Base-by-base conservation (phyloP, 2,329 filamentous ascomycete genomes). In the Hawksworthiomyces lignivorus region DNA sequence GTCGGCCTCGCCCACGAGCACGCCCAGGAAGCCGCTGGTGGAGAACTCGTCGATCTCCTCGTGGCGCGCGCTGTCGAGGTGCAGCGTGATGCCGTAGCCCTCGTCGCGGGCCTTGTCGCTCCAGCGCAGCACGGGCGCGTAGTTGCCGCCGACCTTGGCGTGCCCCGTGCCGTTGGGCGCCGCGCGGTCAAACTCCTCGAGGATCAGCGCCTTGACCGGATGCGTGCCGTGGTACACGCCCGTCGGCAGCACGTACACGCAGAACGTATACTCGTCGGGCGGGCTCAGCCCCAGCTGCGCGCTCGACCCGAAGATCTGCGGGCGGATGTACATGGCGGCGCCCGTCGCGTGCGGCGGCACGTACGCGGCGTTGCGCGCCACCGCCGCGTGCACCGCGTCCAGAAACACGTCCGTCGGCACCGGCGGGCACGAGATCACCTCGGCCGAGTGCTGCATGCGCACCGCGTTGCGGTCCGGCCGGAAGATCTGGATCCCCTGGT, bases 141-240 rank as follows among this genome's bases (percentile, higher is more conserved):
- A 97, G 67, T 97, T 97, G 12, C 90, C 92, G 20, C 92, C 90
- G 4, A 97, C 75, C 67, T 97, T 97, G n/a, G 87, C 90, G 48
- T 79, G 82, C 0, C 90, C 90, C 0, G 86, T 94, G 1, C 90
- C 90, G 54, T 88, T 79, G 1, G 92, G 90, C n/a, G 90, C 90
- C 0, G 89, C 78, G 22, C 90, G 85, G 62, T 97, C 90, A 59
- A 97, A 97, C 22, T 92, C 83, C 56, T 97, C 90, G 3, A 97
- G 72, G 46, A 97, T 84, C 40, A 96, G 67, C 2, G 84, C 87
- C 56, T 84, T 81, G n/a, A 95, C 87, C 0, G 90, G 87, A 52
- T 88, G 79, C 0, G 82, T 78, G 28, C 92, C 90, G 63, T 97
- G 90, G 68, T 96, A 97, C 14, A 95, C 88, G 7, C 90, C 90